Evolutionary conservation across 768 basidiomycete species (phyloP).

Genomic region (Amanita phalloides): DNA sequence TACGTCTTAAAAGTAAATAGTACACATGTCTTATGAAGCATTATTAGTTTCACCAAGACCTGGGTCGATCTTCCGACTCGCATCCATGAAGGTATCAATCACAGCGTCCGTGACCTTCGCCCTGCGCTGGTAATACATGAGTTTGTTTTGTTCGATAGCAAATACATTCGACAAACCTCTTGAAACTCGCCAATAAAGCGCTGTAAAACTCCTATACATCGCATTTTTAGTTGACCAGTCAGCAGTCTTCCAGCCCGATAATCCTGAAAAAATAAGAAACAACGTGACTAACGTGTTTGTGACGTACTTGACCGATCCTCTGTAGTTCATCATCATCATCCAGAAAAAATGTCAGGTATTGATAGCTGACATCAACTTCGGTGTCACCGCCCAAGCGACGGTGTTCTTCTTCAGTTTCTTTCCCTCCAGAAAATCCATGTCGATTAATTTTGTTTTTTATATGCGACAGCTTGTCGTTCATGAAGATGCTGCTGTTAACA

Average conservation of each 20-base stretch:
- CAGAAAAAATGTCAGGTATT: constrained; percentile 91
- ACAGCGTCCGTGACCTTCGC: constrained; percentile 72
- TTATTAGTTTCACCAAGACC: constrained; percentile 21
- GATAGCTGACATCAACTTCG: constrained; percentile 92
- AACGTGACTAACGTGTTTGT: not conserved
- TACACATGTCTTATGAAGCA: not conserved
- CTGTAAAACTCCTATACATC: constrained; percentile 77
- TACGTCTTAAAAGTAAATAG: not conserved
- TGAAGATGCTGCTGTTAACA: constrained; percentile 87
- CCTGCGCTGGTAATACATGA: constrained; percentile 43
- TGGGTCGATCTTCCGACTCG: constrained; percentile 62
- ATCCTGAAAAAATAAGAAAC: constrained; percentile 45
- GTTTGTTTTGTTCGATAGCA: not conserved
- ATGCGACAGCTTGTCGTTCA: constrained; percentile 86
- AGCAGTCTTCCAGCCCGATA: constrained; percentile 83
- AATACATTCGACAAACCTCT: constrained; percentile 27
- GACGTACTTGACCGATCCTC: constrained; percentile 60
- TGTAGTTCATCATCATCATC: constrained; percentile 89
- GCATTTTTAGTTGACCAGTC: constrained; percentile 86
- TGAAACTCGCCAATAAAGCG: constrained; percentile 82
- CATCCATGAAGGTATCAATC: constrained; percentile 72
- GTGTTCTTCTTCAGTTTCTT: constrained; percentile 95
- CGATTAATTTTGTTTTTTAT: constrained; percentile 97
- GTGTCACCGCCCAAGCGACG: constrained; percentile 79
- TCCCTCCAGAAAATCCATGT: constrained; percentile 93